Base-by-base conservation (phyloP, 1,284 basidiomycete genomes). In the Malassezia caprae region DNA sequence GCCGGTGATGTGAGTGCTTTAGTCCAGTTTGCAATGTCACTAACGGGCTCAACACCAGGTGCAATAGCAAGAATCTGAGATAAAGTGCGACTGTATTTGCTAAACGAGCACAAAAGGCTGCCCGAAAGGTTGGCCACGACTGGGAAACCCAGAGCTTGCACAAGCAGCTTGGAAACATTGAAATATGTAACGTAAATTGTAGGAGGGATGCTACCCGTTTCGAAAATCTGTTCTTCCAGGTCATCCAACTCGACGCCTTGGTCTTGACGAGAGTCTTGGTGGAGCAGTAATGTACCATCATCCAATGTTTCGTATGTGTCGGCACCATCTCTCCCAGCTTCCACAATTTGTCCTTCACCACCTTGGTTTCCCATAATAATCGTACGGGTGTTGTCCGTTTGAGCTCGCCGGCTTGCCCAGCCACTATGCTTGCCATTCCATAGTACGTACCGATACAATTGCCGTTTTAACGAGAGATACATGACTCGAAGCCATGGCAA, bases 401-500 rank as follows among this genome's bases (percentile, higher is more conserved):
- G 46, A 23, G 8, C 24, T 39, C 3, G 10, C 19, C 12, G 37
- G 21, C 11, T 8, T 15, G 10, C n/a, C 37, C 12, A 10, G n/a
- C 37, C 15, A 21, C 8, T 21, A 21, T 5, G 37, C 19, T 19
- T 41, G 51, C 41, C 39, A 56, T 53, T 51, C 19, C 61, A 53
- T 11, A 72, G 55, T 8, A 69, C 60, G 8, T 55, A 23, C 3
- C 60, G 55, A 19, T 63, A 64, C 23, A 67, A 43, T 23, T 37
- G 58, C 13, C 63, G 63, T 45, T 69, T 72, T 15, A 69, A 48
- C 4, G 54, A 46, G 7, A 69, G 44, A 40, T 72, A 72, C 40
- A 66, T 47, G 3, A 61, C 55, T 11, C 70, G 58, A 12, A 72
- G 42, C 67, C 69, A 72, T 5, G 69, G 70, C 1, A 71, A 46